Conservation (phyloP, 2,329 filamentous ascomycete species). For the Knufia petricola region DNA sequence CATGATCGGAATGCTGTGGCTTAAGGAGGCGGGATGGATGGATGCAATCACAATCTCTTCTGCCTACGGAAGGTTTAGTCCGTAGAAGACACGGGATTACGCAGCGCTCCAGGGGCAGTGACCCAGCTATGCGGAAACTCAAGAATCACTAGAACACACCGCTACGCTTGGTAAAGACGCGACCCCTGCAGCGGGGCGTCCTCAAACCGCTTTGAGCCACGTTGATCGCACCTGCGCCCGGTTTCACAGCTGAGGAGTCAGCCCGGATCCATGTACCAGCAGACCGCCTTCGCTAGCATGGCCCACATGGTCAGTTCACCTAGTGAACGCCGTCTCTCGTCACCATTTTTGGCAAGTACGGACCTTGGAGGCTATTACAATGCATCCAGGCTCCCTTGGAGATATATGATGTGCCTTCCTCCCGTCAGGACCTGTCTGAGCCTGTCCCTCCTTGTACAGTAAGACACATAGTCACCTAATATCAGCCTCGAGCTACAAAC, state of each 20-base stretch:
- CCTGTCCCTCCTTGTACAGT: constrained; percentile 4
- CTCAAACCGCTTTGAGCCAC: constrained; percentile 2
- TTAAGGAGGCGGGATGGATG: background rate
- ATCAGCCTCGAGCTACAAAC: constrained; percentile 3
- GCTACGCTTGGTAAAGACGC: background rate
- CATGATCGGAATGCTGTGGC: background rate
- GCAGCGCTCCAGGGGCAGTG: constrained; percentile 3
- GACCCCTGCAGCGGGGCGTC: constrained; percentile 2
- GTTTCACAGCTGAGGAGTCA: constrained; percentile 11
- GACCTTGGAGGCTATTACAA: background rate
- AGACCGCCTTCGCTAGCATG: constrained; percentile 6
- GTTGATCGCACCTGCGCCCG: constrained; percentile 3
- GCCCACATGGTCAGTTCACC: constrained; percentile 3
- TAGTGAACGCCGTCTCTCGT: constrained; percentile 1
- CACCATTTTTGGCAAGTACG: constrained; percentile 4
- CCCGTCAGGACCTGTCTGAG: background rate
- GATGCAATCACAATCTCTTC: background rate
- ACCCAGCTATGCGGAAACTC: constrained; percentile 4
- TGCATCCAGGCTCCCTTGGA: background rate
- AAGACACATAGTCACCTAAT: constrained; percentile 8
- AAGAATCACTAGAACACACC: background rate
- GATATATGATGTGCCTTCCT: constrained; percentile 8
- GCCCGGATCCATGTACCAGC: constrained; percentile 1
- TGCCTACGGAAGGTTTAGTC: background rate
- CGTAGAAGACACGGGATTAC: background rate